Evolutionary conservation across 1,284 basidiomycete genomes (phyloP).

Genomic region (Acaromyces ingoldii): DNA sequence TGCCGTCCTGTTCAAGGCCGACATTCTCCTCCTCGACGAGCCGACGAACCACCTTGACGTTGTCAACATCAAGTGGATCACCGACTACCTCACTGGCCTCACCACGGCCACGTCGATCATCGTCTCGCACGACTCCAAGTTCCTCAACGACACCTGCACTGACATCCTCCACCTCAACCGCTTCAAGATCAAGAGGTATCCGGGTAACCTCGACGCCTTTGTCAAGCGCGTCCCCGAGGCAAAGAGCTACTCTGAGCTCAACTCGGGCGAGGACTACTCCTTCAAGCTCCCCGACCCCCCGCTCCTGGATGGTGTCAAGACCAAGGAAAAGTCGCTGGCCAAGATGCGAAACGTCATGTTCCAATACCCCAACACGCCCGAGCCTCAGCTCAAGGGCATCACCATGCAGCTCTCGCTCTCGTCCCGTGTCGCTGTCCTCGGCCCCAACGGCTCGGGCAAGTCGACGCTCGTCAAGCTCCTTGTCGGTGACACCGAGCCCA

Average conservation of each 20-base stretch:
- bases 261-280: constrained; percentile 50
- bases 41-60: constrained; percentile 52
- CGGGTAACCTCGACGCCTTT: constrained; percentile 50
- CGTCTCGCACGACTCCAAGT: constrained; percentile 51
- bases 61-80: constrained; percentile 52
- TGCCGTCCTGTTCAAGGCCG: constrained; percentile 51
- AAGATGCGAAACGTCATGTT: constrained; percentile 51
- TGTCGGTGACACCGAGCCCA: constrained; percentile 51
- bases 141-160: constrained; percentile 51
- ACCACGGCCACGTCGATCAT: constrained; percentile 49
- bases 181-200: constrained; percentile 52
- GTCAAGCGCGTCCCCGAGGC: constrained; percentile 52
- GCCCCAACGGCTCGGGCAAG: constrained; percentile 51
- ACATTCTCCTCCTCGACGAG: constrained; percentile 51
- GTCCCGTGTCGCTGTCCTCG: constrained; percentile 51
- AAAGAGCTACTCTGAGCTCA: constrained; percentile 48
- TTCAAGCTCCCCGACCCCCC: constrained; percentile 52
- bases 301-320: constrained; percentile 52
- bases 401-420: constrained; percentile 51
- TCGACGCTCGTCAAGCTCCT: constrained; percentile 51
- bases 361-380: constrained; percentile 50
- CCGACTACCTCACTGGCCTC: constrained; percentile 45
- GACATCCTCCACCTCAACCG: constrained; percentile 52
- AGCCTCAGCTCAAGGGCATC: constrained; percentile 49
- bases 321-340: constrained; percentile 52